Conservation (phyloP, 352 stramenopile genomes). For the Pythium sp. region DNA sequence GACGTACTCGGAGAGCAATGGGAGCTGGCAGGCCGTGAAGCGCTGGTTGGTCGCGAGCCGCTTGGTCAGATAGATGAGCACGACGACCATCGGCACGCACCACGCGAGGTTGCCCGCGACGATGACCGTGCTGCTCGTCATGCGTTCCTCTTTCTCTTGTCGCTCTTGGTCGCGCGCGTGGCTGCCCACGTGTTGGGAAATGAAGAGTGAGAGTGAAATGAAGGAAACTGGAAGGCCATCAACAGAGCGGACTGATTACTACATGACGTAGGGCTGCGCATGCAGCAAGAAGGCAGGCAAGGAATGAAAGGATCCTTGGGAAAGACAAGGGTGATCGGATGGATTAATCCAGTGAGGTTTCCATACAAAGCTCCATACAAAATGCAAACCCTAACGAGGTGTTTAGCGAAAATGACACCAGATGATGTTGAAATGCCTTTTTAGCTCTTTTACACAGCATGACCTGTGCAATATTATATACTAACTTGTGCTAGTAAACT, state of each 20-base stretch:
- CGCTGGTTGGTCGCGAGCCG: conserved; percentile 14
- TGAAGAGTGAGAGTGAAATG: neutral
- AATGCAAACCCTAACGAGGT: neutral
- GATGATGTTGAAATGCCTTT: neutral
- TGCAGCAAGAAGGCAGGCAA: neutral
- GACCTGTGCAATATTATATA: neutral
- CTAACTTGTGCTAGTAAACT: no score
- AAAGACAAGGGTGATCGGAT: neutral
- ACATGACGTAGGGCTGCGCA: neutral
- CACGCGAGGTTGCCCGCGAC: conserved; percentile 13
- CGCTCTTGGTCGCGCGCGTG: neutral
- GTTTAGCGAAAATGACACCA: neutral
- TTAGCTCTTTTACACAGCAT: neutral
- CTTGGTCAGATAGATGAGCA: conserved; percentile 16
- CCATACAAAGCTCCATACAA: neutral
- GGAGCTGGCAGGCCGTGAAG: conserved; percentile 10
- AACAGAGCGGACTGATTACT: neutral
- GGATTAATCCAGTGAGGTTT: neutral
- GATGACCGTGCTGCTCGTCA: neutral
- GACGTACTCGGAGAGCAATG: conserved; percentile 15
- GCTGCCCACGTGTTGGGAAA: neutral
- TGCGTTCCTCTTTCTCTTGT: neutral
- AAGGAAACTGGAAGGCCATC: neutral
- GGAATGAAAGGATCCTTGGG: neutral
- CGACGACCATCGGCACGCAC: conserved; percentile 7